Percentiles rank a stretch among this genome's conserved stretches.
phyloP scores from a whole-genome alignment of 257 asterid genomes.

The Solanum peruvianum region DNA sequence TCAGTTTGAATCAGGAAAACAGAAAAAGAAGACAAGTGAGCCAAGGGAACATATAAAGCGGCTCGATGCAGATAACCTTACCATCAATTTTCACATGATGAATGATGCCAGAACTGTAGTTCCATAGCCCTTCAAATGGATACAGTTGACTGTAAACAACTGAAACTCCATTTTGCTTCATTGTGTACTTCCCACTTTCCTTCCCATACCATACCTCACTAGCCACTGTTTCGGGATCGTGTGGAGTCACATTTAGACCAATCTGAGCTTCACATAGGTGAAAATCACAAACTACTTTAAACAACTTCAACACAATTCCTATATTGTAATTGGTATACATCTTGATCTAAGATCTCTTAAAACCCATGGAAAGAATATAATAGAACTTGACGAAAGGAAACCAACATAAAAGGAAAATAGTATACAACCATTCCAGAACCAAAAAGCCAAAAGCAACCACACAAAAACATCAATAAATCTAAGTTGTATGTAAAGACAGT shows the following conservation, averaged over 20 bases:
- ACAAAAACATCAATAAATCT: neutral
- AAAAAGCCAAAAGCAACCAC: neutral
- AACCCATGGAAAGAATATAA: neutral
- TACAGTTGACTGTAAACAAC: constrained; percentile 60
- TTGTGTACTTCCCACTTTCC: constrained; percentile 35
- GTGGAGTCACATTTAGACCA: constrained; percentile 60
- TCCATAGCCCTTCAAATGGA: constrained; percentile 74
- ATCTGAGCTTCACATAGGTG: constrained; percentile 67
- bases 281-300: neutral
- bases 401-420: neutral
- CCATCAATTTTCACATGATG: constrained; percentile 78
- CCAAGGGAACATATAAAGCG: neutral
- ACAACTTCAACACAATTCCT: neutral
- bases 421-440: neutral
- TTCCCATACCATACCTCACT: constrained; percentile 83
- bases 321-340: neutral
- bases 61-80: constrained; percentile 9
- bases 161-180: constrained; percentile 44
- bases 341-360: neutral
- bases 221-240: constrained; percentile 49
- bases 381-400: neutral
- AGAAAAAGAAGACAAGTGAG: neutral
- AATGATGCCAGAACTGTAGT: constrained; percentile 73
- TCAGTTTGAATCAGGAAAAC: neutral
- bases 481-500: neutral